Evolutionary conservation across 2,329 filamentous ascomycete species (phyloP).

Genomic region (Trichoderma semiorbis): DNA sequence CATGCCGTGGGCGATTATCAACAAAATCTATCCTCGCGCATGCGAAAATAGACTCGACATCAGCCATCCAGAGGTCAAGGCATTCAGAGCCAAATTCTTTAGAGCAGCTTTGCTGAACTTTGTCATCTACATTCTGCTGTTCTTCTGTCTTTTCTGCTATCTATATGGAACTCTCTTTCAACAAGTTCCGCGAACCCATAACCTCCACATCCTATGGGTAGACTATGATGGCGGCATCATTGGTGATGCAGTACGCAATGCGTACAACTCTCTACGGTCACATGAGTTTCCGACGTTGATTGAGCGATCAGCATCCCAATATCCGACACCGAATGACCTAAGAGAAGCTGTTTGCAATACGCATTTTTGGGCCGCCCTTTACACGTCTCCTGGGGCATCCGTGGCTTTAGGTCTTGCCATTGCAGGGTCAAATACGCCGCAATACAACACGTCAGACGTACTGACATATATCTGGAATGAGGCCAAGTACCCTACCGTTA

Average conservation of each 20-base stretch:
- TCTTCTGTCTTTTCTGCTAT: slow-evolving; percentile 25
- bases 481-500: slow-evolving; percentile 19
- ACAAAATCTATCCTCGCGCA: slow-evolving; percentile 21
- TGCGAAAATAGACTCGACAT: slow-evolving; percentile 11
- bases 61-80: slow-evolving; percentile 15
- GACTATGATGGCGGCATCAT: slow-evolving; percentile 26
- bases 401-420: slow-evolving; percentile 18
- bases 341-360: slow-evolving; percentile 19
- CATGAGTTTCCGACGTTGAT: slow-evolving; percentile 21
- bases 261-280: slow-evolving; percentile 21
- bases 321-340: slow-evolving; percentile 13
- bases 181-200: slow-evolving; percentile 21
- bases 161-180: slow-evolving; percentile 24
- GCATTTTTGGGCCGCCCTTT: slow-evolving; percentile 24
- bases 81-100: slow-evolving; percentile 20
- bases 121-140: slow-evolving; percentile 40
- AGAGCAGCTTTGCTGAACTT: slow-evolving; percentile 21
- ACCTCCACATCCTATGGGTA: slow-evolving; percentile 23
- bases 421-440: slow-evolving; percentile 3
- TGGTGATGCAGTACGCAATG: slow-evolving; percentile 22
- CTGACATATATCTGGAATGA: slow-evolving; percentile 25
- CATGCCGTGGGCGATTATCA: background rate
- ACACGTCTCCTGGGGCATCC: slow-evolving; percentile 19
- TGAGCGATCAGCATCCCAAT: slow-evolving; percentile 19
- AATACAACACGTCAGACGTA: slow-evolving; percentile 20